These are phyloP conservation scores for Podaxis sp. DNA, from an alignment of 768 basidiomycete genomes.

Conservation along the genomic window DNA sequence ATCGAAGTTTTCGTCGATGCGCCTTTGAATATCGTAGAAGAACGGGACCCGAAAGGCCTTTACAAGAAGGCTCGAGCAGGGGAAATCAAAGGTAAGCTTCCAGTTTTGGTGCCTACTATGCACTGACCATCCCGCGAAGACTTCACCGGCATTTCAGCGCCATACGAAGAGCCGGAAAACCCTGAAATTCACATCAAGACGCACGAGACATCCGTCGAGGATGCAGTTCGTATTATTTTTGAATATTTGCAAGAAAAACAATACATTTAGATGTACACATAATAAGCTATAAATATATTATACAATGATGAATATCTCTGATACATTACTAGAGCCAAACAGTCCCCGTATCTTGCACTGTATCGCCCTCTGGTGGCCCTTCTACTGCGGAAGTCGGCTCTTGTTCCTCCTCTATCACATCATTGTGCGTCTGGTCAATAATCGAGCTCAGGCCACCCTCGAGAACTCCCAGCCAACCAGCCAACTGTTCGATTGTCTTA, in stretches of 20 bases:
- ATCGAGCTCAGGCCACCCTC: slow-evolving; percentile 71
- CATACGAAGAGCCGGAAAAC: slow-evolving; percentile 84
- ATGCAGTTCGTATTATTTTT: slow-evolving; percentile 76
- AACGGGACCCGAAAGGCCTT: slow-evolving; percentile 94
- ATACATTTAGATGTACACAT: slow-evolving; percentile 41
- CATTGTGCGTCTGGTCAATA: slow-evolving; percentile 50
- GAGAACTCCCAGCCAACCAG: slow-evolving; percentile 72
- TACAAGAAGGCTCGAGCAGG: slow-evolving; percentile 97
- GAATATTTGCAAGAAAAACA: slow-evolving; percentile 74
- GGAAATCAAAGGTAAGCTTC: slow-evolving; percentile 82
- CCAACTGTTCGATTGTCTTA: slow-evolving; percentile 71
- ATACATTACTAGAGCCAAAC: neutral
- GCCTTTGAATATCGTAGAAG: slow-evolving; percentile 83
- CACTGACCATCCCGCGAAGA: slow-evolving; percentile 47
- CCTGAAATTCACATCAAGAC: slow-evolving; percentile 95
- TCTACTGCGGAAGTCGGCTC: slow-evolving; percentile 30
- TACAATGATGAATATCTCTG: neutral
- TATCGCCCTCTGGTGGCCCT: slow-evolving; percentile 8
- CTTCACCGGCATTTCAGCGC: slow-evolving; percentile 97
- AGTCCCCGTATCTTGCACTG: neutral
- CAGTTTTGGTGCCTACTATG: neutral
- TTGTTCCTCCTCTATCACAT: slow-evolving; percentile 67
- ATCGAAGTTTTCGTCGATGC: slow-evolving; percentile 96
- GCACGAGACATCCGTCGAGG: slow-evolving; percentile 71
- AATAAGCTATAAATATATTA: slow-evolving; percentile 2